These are phyloP conservation scores for Leccinum broughii DNA, from an alignment of 768 basidiomycete genomes.

Conservation along the genomic window DNA sequence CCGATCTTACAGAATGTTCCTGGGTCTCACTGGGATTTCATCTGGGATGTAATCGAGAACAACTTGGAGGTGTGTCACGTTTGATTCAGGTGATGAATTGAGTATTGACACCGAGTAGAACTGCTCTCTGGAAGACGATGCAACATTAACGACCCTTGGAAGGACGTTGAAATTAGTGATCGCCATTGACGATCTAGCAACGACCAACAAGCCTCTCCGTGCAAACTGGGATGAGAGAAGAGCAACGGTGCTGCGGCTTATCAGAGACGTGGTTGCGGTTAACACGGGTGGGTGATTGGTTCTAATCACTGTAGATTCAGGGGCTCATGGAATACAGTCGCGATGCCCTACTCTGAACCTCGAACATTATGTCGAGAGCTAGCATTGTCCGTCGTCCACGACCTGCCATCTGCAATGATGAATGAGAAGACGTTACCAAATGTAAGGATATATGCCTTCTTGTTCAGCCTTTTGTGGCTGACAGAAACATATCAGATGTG, in stretches of 20 bases:
- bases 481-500: slow-evolving; percentile 57
- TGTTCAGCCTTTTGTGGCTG: neutral
- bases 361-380: slow-evolving; percentile 67
- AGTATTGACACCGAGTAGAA: slow-evolving; percentile 44
- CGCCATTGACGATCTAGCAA: slow-evolving; percentile 65
- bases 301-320: neutral
- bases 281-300: slow-evolving; percentile 46
- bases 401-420: slow-evolving; percentile 62
- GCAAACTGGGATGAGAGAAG: slow-evolving; percentile 66
- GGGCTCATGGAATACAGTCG: slow-evolving; percentile 6
- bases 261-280: slow-evolving; percentile 60
- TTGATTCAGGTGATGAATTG: neutral
- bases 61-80: slow-evolving; percentile 72
- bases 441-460: slow-evolving; percentile 37
- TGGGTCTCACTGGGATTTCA: slow-evolving; percentile 90
- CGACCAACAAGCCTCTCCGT: slow-evolving; percentile 72
- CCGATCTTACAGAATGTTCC: slow-evolving; percentile 86
- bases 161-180: slow-evolving; percentile 69
- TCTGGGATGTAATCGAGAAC: slow-evolving; percentile 86
- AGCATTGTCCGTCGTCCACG: slow-evolving; percentile 66
- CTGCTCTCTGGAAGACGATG: slow-evolving; percentile 56
- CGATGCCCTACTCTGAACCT: slow-evolving; percentile 47
- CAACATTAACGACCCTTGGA: slow-evolving; percentile 61
- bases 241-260: slow-evolving; percentile 50
- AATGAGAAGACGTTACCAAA: slow-evolving; percentile 63